These are phyloP conservation scores for Trypanosoma melophagium DNA, from an alignment of 208 protist genomes.

Conservation along the genomic window DNA sequence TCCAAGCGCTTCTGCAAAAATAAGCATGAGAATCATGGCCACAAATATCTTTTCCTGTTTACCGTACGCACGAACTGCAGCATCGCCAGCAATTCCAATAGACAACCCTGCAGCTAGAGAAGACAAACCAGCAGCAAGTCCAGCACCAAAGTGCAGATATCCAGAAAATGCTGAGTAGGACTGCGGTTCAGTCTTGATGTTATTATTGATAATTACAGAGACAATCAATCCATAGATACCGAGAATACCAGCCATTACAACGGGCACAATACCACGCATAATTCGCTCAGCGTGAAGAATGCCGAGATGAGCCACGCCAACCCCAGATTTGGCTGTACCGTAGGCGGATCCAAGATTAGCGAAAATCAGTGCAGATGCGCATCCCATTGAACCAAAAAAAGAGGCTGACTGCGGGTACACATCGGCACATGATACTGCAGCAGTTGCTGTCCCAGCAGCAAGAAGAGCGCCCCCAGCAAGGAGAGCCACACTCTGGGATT, in stretches of 20 bases:
- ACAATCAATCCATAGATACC: slow-evolving; percentile 99
- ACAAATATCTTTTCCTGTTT: slow-evolving; percentile 98
- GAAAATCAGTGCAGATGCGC: slow-evolving; percentile 87
- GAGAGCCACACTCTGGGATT: slow-evolving; percentile 1
- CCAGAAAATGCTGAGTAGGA: slow-evolving; percentile 75
- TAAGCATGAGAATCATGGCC: slow-evolving; percentile 99
- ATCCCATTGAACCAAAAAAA: slow-evolving; percentile 97
- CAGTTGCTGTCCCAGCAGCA: slow-evolving; percentile 27
- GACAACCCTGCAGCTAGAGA: slow-evolving; percentile 97
- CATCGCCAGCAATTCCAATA: slow-evolving; percentile 99
- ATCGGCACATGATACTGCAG: slow-evolving; percentile 59
- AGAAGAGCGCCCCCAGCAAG: slow-evolving; percentile 11
- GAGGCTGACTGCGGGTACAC: slow-evolving; percentile 86
- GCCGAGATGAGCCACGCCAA: slow-evolving; percentile 97
- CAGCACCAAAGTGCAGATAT: slow-evolving; percentile 87
- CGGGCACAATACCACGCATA: slow-evolving; percentile 93
- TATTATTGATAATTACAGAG: slow-evolving; percentile 96
- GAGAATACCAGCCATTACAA: slow-evolving; percentile 97
- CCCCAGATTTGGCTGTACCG: slow-evolving; percentile 97
- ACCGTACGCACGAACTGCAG: slow-evolving; percentile 86
- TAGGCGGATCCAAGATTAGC: slow-evolving; percentile 98
- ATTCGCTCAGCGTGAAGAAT: slow-evolving; percentile 95
- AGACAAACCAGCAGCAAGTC: slow-evolving; percentile 94
- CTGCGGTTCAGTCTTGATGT: slow-evolving; percentile 71
- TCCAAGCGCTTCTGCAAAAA: slow-evolving; percentile 99